Percentiles rank a stretch among this genome's conserved stretches.
Evolutionary conservation across 192 early-diverging fungal genomes (phyloP).

Genomic region (Dissophora globulifera): DNA sequence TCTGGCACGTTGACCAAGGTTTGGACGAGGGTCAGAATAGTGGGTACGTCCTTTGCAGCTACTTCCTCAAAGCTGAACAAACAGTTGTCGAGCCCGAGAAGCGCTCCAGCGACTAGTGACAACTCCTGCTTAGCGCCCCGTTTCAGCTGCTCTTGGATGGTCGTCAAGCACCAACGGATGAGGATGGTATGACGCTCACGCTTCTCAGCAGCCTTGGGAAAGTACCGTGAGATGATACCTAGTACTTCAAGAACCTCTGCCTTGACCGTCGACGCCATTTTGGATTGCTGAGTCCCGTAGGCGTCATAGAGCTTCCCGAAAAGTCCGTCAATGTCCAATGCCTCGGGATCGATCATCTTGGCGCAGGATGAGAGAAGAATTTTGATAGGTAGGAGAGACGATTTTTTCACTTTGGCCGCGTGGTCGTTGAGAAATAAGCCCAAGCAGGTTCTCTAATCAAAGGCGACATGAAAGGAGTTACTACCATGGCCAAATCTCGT

Average conservation of each 20-base stretch:
- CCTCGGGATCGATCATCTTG: constrained; percentile 41
- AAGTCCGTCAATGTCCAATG: constrained; percentile 35
- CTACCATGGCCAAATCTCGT: too few relatives aligned
- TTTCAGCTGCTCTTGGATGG: constrained; percentile 40
- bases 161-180: constrained; percentile 48
- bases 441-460: constrained; percentile 33
- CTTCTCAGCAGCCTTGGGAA: constrained; percentile 28
- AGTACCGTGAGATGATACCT: constrained; percentile 53
- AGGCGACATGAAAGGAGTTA: neutral
- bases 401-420: constrained; percentile 36
- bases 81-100: constrained; percentile 48
- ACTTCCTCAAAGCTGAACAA: constrained; percentile 31
- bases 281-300: constrained; percentile 29
- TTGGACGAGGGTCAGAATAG: constrained; percentile 36
- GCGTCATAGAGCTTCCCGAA: constrained; percentile 29
- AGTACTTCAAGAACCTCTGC: constrained; percentile 56
- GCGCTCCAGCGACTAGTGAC: constrained; percentile 31
- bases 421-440: constrained; percentile 44
- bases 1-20: constrained; percentile 53
- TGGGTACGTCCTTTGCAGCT: constrained; percentile 29
- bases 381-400: constrained; percentile 53
- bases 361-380: constrained; percentile 40
- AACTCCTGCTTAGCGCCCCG: constrained; percentile 38
- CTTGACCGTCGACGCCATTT: constrained; percentile 51
- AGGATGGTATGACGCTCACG: constrained; percentile 12